Base-by-base conservation (phyloP, 306 rosid genomes). In the Dalbergia cochinchinensis region DNA sequence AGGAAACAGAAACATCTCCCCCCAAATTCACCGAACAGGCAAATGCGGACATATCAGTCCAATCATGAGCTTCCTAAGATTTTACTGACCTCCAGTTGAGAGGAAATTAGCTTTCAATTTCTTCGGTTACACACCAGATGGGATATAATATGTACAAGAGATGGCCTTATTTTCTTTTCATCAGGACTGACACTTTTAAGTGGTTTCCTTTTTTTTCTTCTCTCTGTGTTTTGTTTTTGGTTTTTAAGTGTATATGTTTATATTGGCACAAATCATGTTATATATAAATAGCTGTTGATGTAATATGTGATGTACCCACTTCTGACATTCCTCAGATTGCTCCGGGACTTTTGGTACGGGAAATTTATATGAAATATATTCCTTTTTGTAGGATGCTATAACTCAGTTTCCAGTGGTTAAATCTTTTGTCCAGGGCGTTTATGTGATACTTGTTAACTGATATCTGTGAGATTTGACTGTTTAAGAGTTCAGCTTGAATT, bases 181-280 rank as follows among this genome's bases (percentile, higher is more conserved):
- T 74, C 79, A 53, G 86, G 91, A 85, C 88, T 87, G 91, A 87
- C 93, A 54, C 4, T 87, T 85, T 88, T 70, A 85, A 60, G 89
- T 78, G 82, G 82, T 70, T 88, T 88, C 88, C 7, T 37, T 37
- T 37, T 37, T 1, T 37, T 37, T 37, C 41, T 1, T 37, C 5
- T 37, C 5, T 37, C n/a, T n/a, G 26, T 37, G 5, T 37, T 37
- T 6, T 26, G 31, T 26, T 79, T 83, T 6, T 26, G 31, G 1
- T 79, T 83, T 83, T 64, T 83, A 65, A 89, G 78, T 94, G 97
- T 92, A 94, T 89, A 92, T 94, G 91, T 87, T 87, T 88, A 82
- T 72, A 81, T 84, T 74, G 71, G 88, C 84, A 82, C 88, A 76
- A 80, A 85, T 81, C 71, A 20, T 86, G 82, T 85, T 75, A 87